Conservation (phyloP, 345 rosid species). For the Trapa incisa region DNA sequence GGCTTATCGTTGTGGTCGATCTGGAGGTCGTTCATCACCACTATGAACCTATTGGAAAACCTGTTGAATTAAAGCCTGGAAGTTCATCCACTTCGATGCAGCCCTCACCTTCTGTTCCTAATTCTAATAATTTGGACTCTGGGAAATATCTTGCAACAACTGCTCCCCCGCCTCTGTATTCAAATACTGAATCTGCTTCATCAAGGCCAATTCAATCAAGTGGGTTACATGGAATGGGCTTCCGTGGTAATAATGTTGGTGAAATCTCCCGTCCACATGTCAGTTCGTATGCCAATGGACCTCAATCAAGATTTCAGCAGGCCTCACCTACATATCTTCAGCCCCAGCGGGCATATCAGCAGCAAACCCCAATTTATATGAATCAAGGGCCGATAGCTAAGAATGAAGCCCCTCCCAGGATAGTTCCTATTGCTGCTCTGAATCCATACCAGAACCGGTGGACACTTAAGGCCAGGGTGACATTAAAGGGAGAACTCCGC, state of each 20-base stretch:
- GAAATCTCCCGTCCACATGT: slow-evolving; percentile 27
- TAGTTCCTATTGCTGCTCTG: slow-evolving; percentile 66
- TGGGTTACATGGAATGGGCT: slow-evolving; percentile 20
- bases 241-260: slow-evolving; percentile 24
- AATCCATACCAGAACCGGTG: slow-evolving; percentile 88
- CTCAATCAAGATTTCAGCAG: slow-evolving; percentile 10
- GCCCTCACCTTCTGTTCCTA: slow-evolving; percentile 15
- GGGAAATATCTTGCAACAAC: slow-evolving; percentile 27
- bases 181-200: slow-evolving; percentile 25
- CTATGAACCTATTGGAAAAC: slow-evolving; percentile 39
- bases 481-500: slow-evolving; percentile 61
- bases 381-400: slow-evolving; percentile 60
- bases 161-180: slow-evolving; percentile 15
- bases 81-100: slow-evolving; percentile 23
- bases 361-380: slow-evolving; percentile 40
- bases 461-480: slow-evolving; percentile 90
- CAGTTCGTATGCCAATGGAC: slow-evolving; percentile 12
- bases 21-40: slow-evolving; percentile 40
- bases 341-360: slow-evolving; percentile 37
- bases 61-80: slow-evolving; percentile 19
- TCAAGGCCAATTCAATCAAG: slow-evolving; percentile 22
- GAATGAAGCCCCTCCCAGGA: slow-evolving; percentile 59
- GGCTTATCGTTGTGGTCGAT: slow-evolving; percentile 58
- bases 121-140: slow-evolving; percentile 18
- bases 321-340: slow-evolving; percentile 22